Evolutionary conservation across 331 rosid species (phyloP).

Genomic region (Ulmus americana): DNA sequence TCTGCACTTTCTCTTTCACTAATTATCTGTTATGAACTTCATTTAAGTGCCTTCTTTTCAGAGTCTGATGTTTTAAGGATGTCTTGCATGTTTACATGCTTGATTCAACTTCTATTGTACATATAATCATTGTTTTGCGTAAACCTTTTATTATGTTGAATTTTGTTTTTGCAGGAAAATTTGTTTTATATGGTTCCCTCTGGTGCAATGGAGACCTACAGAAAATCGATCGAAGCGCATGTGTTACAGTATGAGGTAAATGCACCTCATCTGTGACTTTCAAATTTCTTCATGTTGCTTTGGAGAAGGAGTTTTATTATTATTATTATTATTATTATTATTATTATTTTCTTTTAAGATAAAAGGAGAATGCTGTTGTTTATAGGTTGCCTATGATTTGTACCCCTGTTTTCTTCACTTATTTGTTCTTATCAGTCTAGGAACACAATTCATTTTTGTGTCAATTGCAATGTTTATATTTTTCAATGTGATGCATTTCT

Average conservation of each 20-base stretch:
- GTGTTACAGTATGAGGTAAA: conserved; percentile 61
- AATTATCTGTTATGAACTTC: background rate
- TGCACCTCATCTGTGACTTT: conserved; percentile 8
- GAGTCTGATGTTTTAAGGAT: background rate
- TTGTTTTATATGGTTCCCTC: conserved; percentile 71
- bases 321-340: no score
- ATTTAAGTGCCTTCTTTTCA: background rate
- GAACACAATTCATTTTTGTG: background rate
- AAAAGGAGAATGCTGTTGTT: background rate
- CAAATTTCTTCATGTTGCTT: background rate
- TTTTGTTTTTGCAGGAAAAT: conserved; percentile 61
- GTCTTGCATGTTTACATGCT: background rate
- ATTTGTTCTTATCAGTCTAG: no score
- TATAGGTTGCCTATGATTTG: no score
- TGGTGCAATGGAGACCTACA: conserved; percentile 73
- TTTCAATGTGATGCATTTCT: background rate
- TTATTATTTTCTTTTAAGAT: no score
- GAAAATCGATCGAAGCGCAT: conserved; percentile 78
- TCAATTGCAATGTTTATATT: background rate
- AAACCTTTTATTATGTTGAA: background rate
- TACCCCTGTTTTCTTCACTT: no score
- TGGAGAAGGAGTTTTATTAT: no score
- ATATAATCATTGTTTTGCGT: background rate
- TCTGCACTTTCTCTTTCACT: background rate
- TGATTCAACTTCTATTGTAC: background rate